Base-by-base conservation (phyloP, 2,329 filamentous ascomycete species). In the Fusarium annulatum region DNA sequence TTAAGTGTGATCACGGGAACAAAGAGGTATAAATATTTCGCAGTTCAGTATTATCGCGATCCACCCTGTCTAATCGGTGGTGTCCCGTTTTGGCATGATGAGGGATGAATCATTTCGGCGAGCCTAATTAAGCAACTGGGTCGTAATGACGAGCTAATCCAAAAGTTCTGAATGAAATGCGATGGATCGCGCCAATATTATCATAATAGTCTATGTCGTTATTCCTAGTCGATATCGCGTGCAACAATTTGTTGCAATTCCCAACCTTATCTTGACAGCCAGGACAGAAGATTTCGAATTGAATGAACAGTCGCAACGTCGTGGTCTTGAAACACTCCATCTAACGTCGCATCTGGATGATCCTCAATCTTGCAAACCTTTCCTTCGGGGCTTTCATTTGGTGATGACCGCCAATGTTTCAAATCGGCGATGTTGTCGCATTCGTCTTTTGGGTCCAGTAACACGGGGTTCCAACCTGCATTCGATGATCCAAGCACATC, bases 401-500 rank as follows among this genome's bases (percentile, higher is more conserved):
- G 2, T 5, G 46, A 18, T 1, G 59, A 69, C 7, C 65, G 12
- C 67, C 52, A 69, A 23, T 30, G 36, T 1, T 39, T 49, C 26
- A 69, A 2, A 36, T 69, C 67, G 0, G 53, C 14, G 4, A 76
- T 19, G 21, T 48, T 42, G 2, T 39, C 41, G 1, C 61, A 60
- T 19, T 76, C 38, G 3, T 69, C 60, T 18, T 63, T 41, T 2
- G 69, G 63, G 30, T 76, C 72, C 1, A 76, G 72, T 0, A 76
- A 11, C 3, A 76, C 61, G 0, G 74, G 64, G 1, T 61, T 67
- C 74, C 74, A 76, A 0, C 74, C 74, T 1, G 72, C 74, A 2
- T 65, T 59, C 4, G 16, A 14, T 5, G 74, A 69, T 1, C 74
- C 74, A 9, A 73, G 33, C 6, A 76, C 69, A 15, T 76, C 74